Evolutionary conservation across 331 rosid genomes (phyloP).

Genomic region (Prunus yedoensis): DNA sequence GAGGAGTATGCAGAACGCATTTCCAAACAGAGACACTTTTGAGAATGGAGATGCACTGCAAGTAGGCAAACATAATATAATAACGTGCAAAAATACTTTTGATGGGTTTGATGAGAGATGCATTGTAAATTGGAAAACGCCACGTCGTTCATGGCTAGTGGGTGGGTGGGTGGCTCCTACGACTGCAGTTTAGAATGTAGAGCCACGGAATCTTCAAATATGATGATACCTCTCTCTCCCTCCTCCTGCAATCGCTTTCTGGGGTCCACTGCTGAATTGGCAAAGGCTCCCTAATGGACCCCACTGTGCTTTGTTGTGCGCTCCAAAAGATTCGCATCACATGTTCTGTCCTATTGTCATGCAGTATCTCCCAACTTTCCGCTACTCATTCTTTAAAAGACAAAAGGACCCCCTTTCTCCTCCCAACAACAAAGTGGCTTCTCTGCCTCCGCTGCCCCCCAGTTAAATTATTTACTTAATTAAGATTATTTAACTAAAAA

Average conservation of each 20-base stretch:
- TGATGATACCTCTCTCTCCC: background rate
- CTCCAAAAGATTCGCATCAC: conserved; percentile 51
- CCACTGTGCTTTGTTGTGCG: conserved; percentile 3
- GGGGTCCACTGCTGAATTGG: background rate
- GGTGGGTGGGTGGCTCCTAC: too few species aligned
- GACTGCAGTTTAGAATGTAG: too few species aligned
- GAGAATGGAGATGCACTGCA: background rate
- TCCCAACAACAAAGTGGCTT: background rate
- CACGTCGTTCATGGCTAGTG: background rate
- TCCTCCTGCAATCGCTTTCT: background rate
- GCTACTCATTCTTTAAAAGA: background rate
- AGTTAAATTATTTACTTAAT: background rate
- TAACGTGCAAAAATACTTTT: background rate
- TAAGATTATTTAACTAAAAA: background rate
- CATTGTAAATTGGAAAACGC: background rate
- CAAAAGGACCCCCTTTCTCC: background rate
- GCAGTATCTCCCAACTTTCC: conserved; percentile 33
- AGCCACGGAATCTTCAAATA: background rate
- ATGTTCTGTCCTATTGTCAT: conserved; percentile 29
- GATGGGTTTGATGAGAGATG: background rate
- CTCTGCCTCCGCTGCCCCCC: background rate
- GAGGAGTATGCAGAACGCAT: conserved; percentile 3
- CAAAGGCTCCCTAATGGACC: too few species aligned
- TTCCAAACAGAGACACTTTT: background rate
- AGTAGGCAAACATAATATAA: background rate